phyloP scores from a whole-genome alignment of 352 stramenopile genomes.

The Phytopythium kandeliae region DNA sequence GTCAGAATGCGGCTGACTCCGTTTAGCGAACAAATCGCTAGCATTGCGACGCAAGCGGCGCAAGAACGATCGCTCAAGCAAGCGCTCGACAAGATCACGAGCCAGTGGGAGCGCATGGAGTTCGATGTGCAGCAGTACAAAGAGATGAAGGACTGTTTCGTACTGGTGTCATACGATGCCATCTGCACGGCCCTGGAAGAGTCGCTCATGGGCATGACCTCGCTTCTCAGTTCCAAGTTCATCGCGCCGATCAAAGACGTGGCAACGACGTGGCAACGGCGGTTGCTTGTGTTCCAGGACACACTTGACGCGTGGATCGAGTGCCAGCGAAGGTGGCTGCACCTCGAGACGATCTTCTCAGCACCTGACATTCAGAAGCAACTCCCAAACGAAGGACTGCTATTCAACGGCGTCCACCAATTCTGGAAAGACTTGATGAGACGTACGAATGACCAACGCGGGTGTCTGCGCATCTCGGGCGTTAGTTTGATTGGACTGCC shows the following conservation, averaged over 20 bases:
- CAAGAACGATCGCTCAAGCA: constrained; percentile 87
- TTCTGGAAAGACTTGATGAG: constrained; percentile 83
- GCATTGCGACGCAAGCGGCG: constrained; percentile 78
- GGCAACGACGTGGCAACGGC: constrained; percentile 59
- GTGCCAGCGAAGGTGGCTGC: constrained; percentile 76
- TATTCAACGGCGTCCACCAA: constrained; percentile 59
- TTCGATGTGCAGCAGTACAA: constrained; percentile 90
- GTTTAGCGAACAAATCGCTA: constrained; percentile 72
- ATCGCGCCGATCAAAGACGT: constrained; percentile 72
- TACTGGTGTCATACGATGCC: constrained; percentile 74
- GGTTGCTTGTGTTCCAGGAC: constrained; percentile 74
- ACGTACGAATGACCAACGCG: constrained; percentile 46
- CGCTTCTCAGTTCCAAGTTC: constrained; percentile 88
- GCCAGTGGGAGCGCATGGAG: constrained; percentile 75
- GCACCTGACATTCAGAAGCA: constrained; percentile 82
- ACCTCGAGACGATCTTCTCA: constrained; percentile 80
- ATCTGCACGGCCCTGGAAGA: constrained; percentile 85
- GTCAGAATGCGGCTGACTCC: constrained; percentile 75
- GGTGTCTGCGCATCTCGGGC: constrained; percentile 63
- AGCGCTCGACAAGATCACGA: constrained; percentile 84
- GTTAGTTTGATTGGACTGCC: constrained; percentile 23
- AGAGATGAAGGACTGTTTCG: constrained; percentile 84
- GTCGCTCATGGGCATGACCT: constrained; percentile 87
- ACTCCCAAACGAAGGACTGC: constrained; percentile 54
- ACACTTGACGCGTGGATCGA: constrained; percentile 78